Evolutionary conservation across 2,329 filamentous ascomycete genomes (phyloP).

Genomic region (Acarospora socialis): DNA sequence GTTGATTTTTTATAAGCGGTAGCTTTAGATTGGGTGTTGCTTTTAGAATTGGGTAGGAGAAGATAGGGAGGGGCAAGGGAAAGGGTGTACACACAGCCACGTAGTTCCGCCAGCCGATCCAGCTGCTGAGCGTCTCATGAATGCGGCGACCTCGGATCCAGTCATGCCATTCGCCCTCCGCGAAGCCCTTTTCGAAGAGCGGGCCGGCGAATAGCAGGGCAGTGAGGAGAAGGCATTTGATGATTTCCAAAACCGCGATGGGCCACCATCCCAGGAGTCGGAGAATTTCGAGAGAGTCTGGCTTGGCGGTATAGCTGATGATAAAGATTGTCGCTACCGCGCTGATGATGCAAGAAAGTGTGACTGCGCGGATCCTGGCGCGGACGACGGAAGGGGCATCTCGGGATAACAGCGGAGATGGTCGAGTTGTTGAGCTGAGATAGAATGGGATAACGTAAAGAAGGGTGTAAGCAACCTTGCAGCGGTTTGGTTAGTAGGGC

Average conservation of each 20-base stretch:
- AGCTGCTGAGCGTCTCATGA: constrained; percentile 50
- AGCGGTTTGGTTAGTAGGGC: not conserved
- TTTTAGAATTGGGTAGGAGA: constrained; percentile 19
- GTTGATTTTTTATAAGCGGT: too few species aligned
- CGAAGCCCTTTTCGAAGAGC: constrained; percentile 62
- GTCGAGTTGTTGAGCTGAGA: constrained; percentile 62
- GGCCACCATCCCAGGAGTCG: constrained; percentile 74
- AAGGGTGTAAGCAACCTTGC: constrained; percentile 63
- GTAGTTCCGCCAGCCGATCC: constrained; percentile 75
- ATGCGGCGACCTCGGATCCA: constrained; percentile 46
- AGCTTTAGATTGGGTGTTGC: constrained; percentile 79
- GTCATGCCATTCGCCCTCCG: constrained; percentile 54
- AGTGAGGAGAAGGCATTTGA: constrained; percentile 54
- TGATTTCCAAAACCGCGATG: constrained; percentile 48
- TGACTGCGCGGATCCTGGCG: constrained; percentile 68
- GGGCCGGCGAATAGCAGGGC: constrained; percentile 69
- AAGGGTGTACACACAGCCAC: constrained; percentile 51
- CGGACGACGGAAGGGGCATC: constrained; percentile 84
- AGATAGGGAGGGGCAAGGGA: constrained; percentile 9
- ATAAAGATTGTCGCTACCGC: constrained; percentile 53
- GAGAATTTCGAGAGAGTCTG: constrained; percentile 40
- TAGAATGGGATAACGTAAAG: constrained; percentile 89
- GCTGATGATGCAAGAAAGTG: constrained; percentile 56
- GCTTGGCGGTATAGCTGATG: constrained; percentile 40
- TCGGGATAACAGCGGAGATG: constrained; percentile 62